These are phyloP conservation scores for Viola pubescens DNA, from an alignment of 441 rosid genomes.

Conservation along the genomic window DNA sequence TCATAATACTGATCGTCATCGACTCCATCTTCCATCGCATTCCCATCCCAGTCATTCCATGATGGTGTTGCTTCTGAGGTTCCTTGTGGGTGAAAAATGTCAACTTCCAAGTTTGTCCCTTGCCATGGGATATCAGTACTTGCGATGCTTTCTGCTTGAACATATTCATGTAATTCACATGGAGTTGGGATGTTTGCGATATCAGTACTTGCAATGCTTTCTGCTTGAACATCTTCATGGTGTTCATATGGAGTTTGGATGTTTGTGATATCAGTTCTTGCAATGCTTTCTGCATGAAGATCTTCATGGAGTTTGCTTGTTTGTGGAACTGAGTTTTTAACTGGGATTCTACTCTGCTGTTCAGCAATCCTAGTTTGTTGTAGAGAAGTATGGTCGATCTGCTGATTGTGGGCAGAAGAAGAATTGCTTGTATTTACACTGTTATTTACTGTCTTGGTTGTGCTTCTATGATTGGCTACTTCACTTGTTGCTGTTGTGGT, in stretches of 20 bases:
- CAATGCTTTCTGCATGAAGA: not conserved
- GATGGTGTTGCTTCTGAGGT: constrained; percentile 22
- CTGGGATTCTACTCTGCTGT: not conserved
- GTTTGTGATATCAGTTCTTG: not conserved
- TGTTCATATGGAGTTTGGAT: constrained; percentile 11
- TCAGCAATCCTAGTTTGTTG: constrained; percentile 4
- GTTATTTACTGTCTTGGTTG: constrained; percentile 12
- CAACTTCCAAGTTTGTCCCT: constrained; percentile 11
- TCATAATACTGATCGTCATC: constrained; percentile 19
- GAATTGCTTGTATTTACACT: constrained; percentile 10
- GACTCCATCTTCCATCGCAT: constrained; percentile 28
- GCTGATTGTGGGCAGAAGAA: constrained; percentile 14
- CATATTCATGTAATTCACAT: constrained; percentile 12
- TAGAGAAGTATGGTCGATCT: constrained; percentile 13
- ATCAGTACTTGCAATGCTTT: not conserved
- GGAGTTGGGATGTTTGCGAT: not conserved
- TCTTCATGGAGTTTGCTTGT: constrained; percentile 6
- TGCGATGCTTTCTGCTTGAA: constrained; percentile 13
- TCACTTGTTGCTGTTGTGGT: constrained; percentile 15
- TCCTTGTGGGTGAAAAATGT: constrained; percentile 18
- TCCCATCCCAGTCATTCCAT: constrained; percentile 26
- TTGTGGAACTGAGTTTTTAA: not conserved
- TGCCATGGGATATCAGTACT: constrained; percentile 16
- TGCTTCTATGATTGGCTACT: constrained; percentile 11
- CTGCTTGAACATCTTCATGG: not conserved